phyloP scores from a whole-genome alignment of 495 filamentous ascomycete genomes.

The Neurospora sp. region DNA sequence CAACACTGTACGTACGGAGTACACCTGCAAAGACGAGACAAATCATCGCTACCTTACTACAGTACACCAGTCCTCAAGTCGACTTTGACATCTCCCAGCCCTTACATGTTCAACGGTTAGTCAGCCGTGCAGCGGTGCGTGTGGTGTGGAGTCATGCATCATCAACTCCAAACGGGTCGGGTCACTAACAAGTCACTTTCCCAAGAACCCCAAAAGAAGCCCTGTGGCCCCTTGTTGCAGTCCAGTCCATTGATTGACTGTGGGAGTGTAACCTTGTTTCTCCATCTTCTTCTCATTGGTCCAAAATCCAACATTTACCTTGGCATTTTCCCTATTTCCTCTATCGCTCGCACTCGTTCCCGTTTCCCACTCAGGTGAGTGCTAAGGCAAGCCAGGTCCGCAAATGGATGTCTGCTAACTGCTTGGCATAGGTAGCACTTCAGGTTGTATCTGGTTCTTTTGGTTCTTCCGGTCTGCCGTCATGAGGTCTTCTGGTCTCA shows the following conservation, averaged over 20 bases:
- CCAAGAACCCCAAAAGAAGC: not conserved
- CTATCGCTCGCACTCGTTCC: not conserved
- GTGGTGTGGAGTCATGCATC: not conserved
- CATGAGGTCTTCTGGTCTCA: not conserved
- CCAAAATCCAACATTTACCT: not conserved
- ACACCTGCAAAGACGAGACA: too few species aligned
- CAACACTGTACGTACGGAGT: too few species aligned
- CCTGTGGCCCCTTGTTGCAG: not conserved
- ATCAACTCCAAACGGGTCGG: not conserved
- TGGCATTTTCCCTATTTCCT: not conserved
- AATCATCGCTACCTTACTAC: too few species aligned
- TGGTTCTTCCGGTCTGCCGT: conserved; percentile 3
- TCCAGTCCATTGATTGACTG: not conserved
- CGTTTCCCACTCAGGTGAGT: not conserved
- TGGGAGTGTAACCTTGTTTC: not conserved
- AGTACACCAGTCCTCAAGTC: not conserved
- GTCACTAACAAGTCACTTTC: not conserved
- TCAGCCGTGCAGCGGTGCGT: not conserved
- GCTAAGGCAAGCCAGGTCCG: not conserved
- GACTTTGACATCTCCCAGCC: not conserved
- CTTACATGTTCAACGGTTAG: not conserved
- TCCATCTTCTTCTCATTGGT: not conserved
- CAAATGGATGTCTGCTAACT: not conserved
- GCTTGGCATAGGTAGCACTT: not conserved
- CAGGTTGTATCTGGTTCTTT: not conserved